phyloP scores from a whole-genome alignment of 2,329 filamentous ascomycete species.

The Fusarium sp. region DNA sequence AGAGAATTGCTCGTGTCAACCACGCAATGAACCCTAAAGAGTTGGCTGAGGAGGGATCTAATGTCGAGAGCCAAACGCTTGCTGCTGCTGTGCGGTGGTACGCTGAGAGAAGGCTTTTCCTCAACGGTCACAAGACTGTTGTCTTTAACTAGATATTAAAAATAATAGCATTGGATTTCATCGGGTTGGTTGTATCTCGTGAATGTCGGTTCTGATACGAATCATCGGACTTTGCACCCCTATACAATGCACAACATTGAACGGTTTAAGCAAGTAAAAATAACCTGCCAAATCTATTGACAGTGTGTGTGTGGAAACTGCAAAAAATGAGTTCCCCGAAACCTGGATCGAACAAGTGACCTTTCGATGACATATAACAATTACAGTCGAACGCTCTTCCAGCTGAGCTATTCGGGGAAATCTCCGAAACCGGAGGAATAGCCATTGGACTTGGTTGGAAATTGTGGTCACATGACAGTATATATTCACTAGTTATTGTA shows the following conservation, averaged over 20 bases:
- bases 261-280: too few relatives aligned
- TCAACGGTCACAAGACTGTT: constrained; percentile 84
- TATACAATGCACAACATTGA: too few relatives aligned
- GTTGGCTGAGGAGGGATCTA: constrained; percentile 82
- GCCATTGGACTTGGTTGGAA: constrained; percentile 19
- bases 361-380: constrained; percentile 40
- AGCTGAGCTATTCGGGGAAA: constrained; percentile 48
- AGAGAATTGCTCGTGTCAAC: constrained; percentile 81
- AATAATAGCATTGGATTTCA: too few relatives aligned
- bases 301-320: background rate
- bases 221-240: too few relatives aligned
- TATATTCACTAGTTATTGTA: background rate
- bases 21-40: constrained; percentile 82
- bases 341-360: constrained; percentile 49
- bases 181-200: background rate
- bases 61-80: constrained; percentile 85
- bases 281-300: too few relatives aligned
- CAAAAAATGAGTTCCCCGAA: constrained; percentile 44
- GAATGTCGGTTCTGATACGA: too few relatives aligned
- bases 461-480: background rate
- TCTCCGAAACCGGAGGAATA: constrained; percentile 32
- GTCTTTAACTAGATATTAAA: constrained; percentile 67
- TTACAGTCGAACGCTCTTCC: constrained; percentile 49
- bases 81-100: constrained; percentile 88
- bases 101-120: constrained; percentile 80